phyloP scores from a whole-genome alignment of 371 early-diverging fungal genomes.

The Mortierella sp. region DNA sequence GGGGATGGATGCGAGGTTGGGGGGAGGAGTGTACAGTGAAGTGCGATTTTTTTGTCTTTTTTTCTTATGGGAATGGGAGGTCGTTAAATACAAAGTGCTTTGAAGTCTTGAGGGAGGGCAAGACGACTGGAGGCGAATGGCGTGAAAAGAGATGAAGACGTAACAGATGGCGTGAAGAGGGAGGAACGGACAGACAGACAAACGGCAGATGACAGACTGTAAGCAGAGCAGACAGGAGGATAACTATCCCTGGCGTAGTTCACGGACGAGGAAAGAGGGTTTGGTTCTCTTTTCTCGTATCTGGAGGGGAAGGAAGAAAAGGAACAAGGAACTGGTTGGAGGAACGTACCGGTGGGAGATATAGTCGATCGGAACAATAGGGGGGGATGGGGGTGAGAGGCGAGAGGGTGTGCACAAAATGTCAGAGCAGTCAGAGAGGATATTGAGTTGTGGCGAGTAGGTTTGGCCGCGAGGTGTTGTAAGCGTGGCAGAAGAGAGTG shows the following conservation, averaged over 20 bases:
- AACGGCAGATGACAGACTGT: background rate
- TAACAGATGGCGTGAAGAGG: background rate
- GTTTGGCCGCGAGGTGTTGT: too few relatives aligned
- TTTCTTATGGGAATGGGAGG: too few relatives aligned
- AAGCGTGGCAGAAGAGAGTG: too few relatives aligned
- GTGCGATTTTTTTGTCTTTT: too few relatives aligned
- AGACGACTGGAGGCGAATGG: too few relatives aligned
- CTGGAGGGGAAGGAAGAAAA: conserved; percentile 13
- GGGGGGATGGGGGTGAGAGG: background rate
- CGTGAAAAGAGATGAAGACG: too few relatives aligned
- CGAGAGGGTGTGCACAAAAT: background rate
- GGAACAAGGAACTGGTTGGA: conserved; percentile 5
- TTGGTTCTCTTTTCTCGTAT: conserved; percentile 31
- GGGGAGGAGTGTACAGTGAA: too few relatives aligned
- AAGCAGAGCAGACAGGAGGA: background rate
- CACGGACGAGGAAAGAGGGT: background rate
- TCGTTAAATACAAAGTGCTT: too few relatives aligned
- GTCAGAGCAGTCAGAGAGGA: background rate
- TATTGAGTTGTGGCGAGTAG: too few relatives aligned
- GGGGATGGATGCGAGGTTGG: too few relatives aligned
- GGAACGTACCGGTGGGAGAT: background rate
- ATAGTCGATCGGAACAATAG: background rate
- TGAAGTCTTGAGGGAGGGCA: too few relatives aligned
- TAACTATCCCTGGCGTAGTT: too few relatives aligned
- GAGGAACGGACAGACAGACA: background rate